Percentiles rank a stretch among this genome's conserved stretches.
Conservation (phyloP, 2,329 filamentous ascomycete species). For the Tolypocladium album region DNA sequence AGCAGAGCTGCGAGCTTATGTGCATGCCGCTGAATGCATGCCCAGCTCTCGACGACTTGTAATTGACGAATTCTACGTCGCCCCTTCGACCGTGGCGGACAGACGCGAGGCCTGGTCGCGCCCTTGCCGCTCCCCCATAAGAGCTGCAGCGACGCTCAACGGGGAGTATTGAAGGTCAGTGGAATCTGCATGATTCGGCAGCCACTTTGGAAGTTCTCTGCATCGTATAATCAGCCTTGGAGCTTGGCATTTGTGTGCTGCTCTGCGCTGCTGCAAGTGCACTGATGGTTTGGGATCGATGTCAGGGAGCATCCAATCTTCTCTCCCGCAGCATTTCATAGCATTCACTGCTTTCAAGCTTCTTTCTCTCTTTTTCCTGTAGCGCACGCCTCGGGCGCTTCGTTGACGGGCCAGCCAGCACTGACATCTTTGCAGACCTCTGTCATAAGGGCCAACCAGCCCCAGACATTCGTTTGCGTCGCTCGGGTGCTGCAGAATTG, state of each 20-base stretch:
- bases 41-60: not conserved
- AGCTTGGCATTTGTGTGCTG: not conserved
- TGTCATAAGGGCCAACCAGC: not conserved
- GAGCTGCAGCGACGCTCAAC: not conserved
- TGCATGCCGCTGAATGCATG: not conserved
- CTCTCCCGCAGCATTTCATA: not conserved
- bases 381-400: not conserved
- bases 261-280: not conserved
- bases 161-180: not conserved
- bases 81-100: not conserved
- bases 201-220: not conserved
- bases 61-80: not conserved
- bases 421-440: not conserved
- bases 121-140: not conserved
- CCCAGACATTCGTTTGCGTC: not conserved
- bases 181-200: not conserved
- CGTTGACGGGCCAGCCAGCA: not conserved
- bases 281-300: not conserved
- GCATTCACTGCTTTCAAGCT: not conserved
- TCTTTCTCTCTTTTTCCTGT: not conserved
- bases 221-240: not conserved
- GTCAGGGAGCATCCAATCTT: not conserved
- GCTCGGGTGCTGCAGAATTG: not conserved
- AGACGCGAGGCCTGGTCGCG: not conserved
- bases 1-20: not conserved